Base-by-base conservation (phyloP, 2,329 filamentous ascomycete genomes). In the Atkinsonella hypoxylon region DNA sequence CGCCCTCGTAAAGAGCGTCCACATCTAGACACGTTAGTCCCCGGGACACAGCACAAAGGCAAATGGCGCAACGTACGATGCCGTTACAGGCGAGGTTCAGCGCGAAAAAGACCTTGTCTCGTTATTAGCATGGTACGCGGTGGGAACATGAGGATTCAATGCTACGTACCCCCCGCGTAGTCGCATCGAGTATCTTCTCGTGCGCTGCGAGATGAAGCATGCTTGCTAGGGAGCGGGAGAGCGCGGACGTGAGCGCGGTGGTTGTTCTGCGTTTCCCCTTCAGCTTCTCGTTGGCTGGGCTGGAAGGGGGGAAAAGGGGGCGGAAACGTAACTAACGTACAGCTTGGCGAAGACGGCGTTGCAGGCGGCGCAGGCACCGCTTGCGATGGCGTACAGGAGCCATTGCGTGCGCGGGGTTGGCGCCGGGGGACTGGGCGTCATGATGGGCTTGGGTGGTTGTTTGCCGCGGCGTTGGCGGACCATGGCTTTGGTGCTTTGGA, bases 311-410 rank as follows among this genome's bases (percentile, higher is more conserved):
- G 20, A 6, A 34, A 5, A n/a, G 39, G 17, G 18, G 12, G 20
- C 13, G 40, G 44, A 8, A 22, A 10, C 12, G 12, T 32, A 18
- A 18, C 40, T 30, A 40, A 73, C 79, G 61, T 69, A 87, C 83
- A 93, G 70, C 68, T 91, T 93, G 0, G 87, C 87, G 70, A 91
- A 89, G 5, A 87, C 82, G 53, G 87, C 87, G 59, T 93, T 93
- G 58, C 87, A 83, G 20, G 87, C 85, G 32, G 87, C 87, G 61
- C 85, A 90, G 49, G 78, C 81, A 54, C 87, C 87, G 61, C 84
- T 88, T 46, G 83, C 79, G 41, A 90, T 64, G 41, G 87, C 85
- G 55, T 85, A 76, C 47, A 83, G 68, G 54, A 91, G 76, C 82
- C 82, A 85, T 56, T 77, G 74, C 31, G 62, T 57, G 12, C 60